A percentile compares a stretch with the other conserved stretches of the same genome.
These are phyloP conservation scores for Macroventuria anomochaeta DNA, from an alignment of 2,329 filamentous ascomycete genomes.

Conservation along the genomic window DNA sequence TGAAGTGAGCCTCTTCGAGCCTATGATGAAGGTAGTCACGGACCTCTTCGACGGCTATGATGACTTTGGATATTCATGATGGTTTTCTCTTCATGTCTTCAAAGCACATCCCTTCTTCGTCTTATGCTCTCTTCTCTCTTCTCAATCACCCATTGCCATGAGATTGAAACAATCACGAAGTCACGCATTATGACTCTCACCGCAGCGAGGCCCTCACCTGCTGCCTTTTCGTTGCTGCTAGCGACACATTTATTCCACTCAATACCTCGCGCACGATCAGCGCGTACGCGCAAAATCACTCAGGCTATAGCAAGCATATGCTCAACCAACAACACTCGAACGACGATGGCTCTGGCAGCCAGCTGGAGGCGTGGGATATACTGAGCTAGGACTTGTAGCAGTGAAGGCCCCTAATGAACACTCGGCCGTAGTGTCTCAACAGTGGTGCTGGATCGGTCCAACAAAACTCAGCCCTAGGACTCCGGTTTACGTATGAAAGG, in stretches of 20 bases:
- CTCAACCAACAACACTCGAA: slow-evolving; percentile 17
- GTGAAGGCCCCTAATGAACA: slow-evolving; percentile 30
- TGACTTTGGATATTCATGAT: slow-evolving; percentile 54
- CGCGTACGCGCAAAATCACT: not conserved
- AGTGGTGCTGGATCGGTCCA: slow-evolving; percentile 43
- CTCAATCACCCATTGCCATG: slow-evolving; percentile 2
- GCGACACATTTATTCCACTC: not conserved
- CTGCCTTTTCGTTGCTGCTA: not conserved
- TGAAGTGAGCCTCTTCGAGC: slow-evolving; percentile 51
- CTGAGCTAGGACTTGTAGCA: slow-evolving; percentile 49
- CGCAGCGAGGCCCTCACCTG: not conserved
- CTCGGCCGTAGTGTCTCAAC: not conserved
- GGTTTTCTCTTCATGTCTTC: slow-evolving; percentile 3
- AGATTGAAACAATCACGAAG: slow-evolving; percentile 8
- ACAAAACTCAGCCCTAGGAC: slow-evolving; percentile 49
- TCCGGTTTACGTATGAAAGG: slow-evolving; percentile 37
- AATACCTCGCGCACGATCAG: not conserved
- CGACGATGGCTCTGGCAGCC: slow-evolving; percentile 38
- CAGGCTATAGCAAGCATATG: not conserved
- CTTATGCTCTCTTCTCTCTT: slow-evolving; percentile 25
- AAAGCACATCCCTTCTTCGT: slow-evolving; percentile 13
- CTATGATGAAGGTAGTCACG: slow-evolving; percentile 56
- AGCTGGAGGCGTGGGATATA: slow-evolving; percentile 47
- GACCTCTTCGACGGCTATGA: slow-evolving; percentile 53
- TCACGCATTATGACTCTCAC: slow-evolving; percentile 1